These are phyloP conservation scores for Tuber magnatum DNA, from an alignment of 495 filamentous ascomycete species.

Conservation along the genomic window DNA sequence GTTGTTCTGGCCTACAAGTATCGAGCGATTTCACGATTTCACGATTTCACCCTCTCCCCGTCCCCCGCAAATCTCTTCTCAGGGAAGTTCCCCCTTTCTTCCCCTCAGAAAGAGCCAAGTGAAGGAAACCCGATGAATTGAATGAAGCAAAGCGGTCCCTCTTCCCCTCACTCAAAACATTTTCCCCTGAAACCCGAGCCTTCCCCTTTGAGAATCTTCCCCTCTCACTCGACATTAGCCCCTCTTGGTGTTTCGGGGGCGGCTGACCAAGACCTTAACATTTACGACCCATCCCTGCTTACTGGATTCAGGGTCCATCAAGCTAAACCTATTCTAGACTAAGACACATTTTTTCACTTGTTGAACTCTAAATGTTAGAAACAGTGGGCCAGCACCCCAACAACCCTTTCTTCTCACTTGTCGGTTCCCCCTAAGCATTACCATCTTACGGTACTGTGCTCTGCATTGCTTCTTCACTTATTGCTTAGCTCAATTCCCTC, in stretches of 20 bases:
- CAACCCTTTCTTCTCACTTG: not conserved
- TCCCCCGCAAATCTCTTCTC: no score
- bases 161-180: not conserved
- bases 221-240: not conserved
- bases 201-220: not conserved
- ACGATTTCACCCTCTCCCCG: not conserved
- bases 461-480: not conserved
- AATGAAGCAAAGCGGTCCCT: not conserved
- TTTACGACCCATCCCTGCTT: not conserved
- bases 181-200: not conserved
- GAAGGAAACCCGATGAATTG: not conserved
- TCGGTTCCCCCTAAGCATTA: not conserved
- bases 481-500: constrained; percentile 5
- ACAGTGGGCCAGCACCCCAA: not conserved
- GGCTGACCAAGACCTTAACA: not conserved
- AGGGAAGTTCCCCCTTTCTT: not conserved
- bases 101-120: not conserved
- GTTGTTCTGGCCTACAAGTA: not conserved
- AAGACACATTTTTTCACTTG: not conserved
- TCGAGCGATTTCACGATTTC: not conserved
- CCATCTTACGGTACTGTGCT: not conserved
- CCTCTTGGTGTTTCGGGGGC: not conserved
- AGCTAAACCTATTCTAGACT: not conserved
- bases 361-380: not conserved
- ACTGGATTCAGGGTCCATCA: not conserved